phyloP scores from a whole-genome alignment of 805 yeast genomes.

The Teunomyces gatunensis region DNA sequence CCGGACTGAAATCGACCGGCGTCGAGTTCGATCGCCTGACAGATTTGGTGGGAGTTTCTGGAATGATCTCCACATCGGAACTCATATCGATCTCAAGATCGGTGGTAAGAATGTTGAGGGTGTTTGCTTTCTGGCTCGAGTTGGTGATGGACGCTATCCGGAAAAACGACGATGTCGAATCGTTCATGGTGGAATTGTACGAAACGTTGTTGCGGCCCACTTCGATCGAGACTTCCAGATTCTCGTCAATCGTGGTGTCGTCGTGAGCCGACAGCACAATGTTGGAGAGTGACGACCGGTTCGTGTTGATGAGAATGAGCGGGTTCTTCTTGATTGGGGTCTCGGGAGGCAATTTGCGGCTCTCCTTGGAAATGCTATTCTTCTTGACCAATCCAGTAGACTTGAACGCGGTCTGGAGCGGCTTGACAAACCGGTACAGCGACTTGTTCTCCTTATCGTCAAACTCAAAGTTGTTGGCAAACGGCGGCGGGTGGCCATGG shows the following conservation, averaged over 20 bases:
- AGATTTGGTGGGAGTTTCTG: slow-evolving; percentile 40
- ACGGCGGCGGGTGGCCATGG: slow-evolving; percentile 3
- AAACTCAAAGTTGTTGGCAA: slow-evolving; percentile 2
- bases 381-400: slow-evolving; percentile 69
- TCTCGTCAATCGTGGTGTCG: slow-evolving; percentile 12
- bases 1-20: slow-evolving; percentile 28
- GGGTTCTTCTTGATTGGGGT: slow-evolving; percentile 45
- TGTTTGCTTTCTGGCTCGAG: slow-evolving; percentile 11
- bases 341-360: slow-evolving; percentile 39
- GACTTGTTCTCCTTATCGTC: slow-evolving; percentile 40
- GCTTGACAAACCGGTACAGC: slow-evolving; percentile 68
- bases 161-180: slow-evolving; percentile 34
- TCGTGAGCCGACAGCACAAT: slow-evolving; percentile 19
- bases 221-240: slow-evolving; percentile 36
- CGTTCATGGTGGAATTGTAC: slow-evolving; percentile 24
- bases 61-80: slow-evolving; percentile 21
- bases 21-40: slow-evolving; percentile 27
- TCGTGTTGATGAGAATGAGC: slow-evolving; percentile 30
- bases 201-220: slow-evolving; percentile 33
- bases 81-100: slow-evolving; percentile 19
- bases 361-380: slow-evolving; percentile 24
- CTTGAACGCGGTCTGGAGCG: slow-evolving; percentile 80
- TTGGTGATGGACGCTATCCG: slow-evolving; percentile 20
- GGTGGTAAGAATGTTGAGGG: slow-evolving; percentile 7
- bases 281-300: slow-evolving; percentile 16